These are phyloP conservation scores for Coniochaeta sp. DNA, from an alignment of 2,329 filamentous ascomycete genomes.

Conservation along the genomic window DNA sequence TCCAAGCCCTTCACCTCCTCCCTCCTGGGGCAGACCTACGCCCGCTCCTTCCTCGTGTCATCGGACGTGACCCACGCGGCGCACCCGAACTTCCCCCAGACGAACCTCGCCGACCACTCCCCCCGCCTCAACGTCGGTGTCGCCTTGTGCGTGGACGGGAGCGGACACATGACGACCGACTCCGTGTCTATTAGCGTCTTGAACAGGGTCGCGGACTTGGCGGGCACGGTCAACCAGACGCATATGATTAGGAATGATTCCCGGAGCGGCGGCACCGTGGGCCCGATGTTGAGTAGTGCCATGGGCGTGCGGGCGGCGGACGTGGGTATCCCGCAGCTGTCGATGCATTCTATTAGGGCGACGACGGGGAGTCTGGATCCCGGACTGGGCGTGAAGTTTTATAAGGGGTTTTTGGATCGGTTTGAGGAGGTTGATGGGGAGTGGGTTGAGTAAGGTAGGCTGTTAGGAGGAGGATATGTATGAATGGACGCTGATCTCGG, in stretches of 20 bases:
- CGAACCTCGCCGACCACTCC: constrained; percentile 79
- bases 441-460: constrained; percentile 40
- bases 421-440: constrained; percentile 81
- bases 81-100: constrained; percentile 84
- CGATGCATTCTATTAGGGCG: constrained; percentile 89
- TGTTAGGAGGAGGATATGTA: no score
- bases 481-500: no score
- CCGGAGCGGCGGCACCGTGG: constrained; percentile 87
- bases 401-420: constrained; percentile 81
- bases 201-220: constrained; percentile 68
- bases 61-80: constrained; percentile 92
- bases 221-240: constrained; percentile 65
- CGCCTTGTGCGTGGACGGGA: constrained; percentile 71
- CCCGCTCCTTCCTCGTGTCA: constrained; percentile 85
- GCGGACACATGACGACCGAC: constrained; percentile 96
- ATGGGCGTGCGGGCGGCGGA: constrained; percentile 82
- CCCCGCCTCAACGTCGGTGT: constrained; percentile 86
- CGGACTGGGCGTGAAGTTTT: constrained; percentile 78
- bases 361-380: constrained; percentile 83
- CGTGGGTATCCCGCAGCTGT: constrained; percentile 82
- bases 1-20: constrained; percentile 39
- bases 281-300: constrained; percentile 74
- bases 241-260: constrained; percentile 96
- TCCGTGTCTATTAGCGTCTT: constrained; percentile 77
- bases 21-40: constrained; percentile 76